Base-by-base conservation (phyloP, 1,284 basidiomycete species). In the Hymenochaete sp. region DNA sequence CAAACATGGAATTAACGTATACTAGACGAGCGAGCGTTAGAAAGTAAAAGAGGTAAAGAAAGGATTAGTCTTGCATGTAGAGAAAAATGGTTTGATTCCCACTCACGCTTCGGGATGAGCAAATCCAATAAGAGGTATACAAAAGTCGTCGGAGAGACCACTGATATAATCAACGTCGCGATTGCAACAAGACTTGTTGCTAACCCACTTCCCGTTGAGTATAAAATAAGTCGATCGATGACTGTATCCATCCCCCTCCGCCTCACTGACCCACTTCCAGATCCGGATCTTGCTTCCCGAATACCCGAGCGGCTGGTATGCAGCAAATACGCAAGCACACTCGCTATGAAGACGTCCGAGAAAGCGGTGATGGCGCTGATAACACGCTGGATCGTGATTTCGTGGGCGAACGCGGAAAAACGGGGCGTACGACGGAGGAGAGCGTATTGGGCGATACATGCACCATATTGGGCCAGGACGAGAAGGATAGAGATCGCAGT, bases 151-250 rank as follows among this genome's bases (percentile, higher is more conserved):
- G 42, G 33, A 10, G 33, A 22, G 9, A 31, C 42, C 14, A 31
- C 13, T 10, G 8, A 22, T 18, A 36, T 43, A 27, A 48, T 36
- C 25, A 52, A 26, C 10, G 21, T 26, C 36, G 45, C 25, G 14
- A 50, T 33, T 9, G 45, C 45, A 27, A 32, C 29, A 2, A 47
- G 19, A 21, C 40, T 29, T 18, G 45, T 53, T 5, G 53, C 53
- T 40, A 36, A 38, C 22, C 57, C 57, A 13, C 46, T 24, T 39
- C 57, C 35, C 39, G 52, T 25, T 10, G 29, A 9, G 37, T 49
- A 48, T 3, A 35, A 33, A 19, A 50, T 37, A 19, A 52, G 24
- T 5, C 42, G 35, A 31, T 50, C 44, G 9, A 46, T 36, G 13
- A 48, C 32, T 14, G 21, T 32, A 19, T 52, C 48, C 4, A 29